A percentile compares a stretch with the other conserved stretches of the same genome.
phyloP scores from a whole-genome alignment of 2,329 filamentous ascomycete genomes.

The Tolypocladium capitatum region DNA sequence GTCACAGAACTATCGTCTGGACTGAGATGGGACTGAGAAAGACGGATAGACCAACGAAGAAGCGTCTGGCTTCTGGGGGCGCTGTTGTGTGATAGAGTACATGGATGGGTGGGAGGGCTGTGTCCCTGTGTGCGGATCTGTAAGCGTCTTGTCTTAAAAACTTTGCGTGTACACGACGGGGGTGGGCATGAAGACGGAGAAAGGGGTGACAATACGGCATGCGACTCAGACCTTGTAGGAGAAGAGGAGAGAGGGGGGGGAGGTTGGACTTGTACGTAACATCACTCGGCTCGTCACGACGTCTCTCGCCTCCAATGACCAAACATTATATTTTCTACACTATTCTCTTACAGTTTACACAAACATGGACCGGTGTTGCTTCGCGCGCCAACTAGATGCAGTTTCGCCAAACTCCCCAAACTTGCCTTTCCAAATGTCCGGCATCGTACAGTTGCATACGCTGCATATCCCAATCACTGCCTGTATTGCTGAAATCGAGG shows the following conservation, averaged over 20 bases:
- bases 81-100: not conserved
- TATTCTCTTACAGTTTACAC: not conserved
- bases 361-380: not conserved
- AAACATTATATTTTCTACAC: not conserved
- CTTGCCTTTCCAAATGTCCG: too few relatives aligned
- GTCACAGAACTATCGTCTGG: not conserved
- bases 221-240: not conserved
- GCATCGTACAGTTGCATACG: not conserved
- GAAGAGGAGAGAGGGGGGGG: not conserved
- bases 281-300: conserved; percentile 5
- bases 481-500: not conserved
- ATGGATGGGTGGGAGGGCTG: not conserved
- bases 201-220: not conserved
- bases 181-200: not conserved
- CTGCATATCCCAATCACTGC: not conserved
- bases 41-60: not conserved
- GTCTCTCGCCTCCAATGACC: conserved; percentile 2
- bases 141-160: not conserved
- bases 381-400: not conserved
- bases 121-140: not conserved
- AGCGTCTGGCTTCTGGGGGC: not conserved
- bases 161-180: too few relatives aligned
- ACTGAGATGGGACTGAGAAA: not conserved
- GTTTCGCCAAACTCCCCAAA: not conserved
- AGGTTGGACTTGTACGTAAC: conserved; percentile 1